Evolutionary conservation across 2,329 filamentous ascomycete species (phyloP), one percentile per base, ranked within the genome.

Genomic region (Aspergillus sp.): DNA sequence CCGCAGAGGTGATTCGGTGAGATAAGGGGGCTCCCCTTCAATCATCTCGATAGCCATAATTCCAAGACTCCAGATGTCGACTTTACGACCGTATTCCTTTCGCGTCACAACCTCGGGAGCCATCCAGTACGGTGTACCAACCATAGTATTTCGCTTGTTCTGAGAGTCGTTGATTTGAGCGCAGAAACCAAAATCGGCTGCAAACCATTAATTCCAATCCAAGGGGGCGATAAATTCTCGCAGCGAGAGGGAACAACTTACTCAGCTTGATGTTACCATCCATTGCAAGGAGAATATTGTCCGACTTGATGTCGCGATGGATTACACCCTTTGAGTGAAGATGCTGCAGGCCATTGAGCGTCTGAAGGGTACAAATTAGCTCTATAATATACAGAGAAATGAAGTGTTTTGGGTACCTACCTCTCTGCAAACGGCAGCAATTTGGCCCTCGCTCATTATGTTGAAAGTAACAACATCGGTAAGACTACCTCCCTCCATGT

Each of bases 31-130:
- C 74, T 98, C 95, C 72, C 93, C 95, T 78, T 98, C 95, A 64
- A 99, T 96, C 95, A 99, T 99, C 76, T 99, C 95, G 69, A 99
- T 98, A 7, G 95, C 92, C 95, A 99, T 98, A 78, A 99, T 99
- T 58, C 95, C 95, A 44, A 99, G 80, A 58, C 91, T 96, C 95
- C 95, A 99, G 66, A 99, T 97, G 71, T 99, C 95, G 54, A 99
- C 93, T 76, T 98, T 99, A 62, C 93, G 89, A 64, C 95, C 95
- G 76, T 99, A 99, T 77, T 98, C 95, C 75, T 98, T 98, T 42
- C 93, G 84, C 6, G 92, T 98, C 26, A 99, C 95, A 20, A 99
- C 93, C 76, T 99, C 95, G 3, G 95, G 95, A 1, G 95, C 95
- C 95, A 99, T 99, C 95, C 95, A 99, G 76, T 99, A 99, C 2